Evolutionary conservation across 208 protist species (phyloP).

Genomic region (Naegleria fowleri): DNA sequence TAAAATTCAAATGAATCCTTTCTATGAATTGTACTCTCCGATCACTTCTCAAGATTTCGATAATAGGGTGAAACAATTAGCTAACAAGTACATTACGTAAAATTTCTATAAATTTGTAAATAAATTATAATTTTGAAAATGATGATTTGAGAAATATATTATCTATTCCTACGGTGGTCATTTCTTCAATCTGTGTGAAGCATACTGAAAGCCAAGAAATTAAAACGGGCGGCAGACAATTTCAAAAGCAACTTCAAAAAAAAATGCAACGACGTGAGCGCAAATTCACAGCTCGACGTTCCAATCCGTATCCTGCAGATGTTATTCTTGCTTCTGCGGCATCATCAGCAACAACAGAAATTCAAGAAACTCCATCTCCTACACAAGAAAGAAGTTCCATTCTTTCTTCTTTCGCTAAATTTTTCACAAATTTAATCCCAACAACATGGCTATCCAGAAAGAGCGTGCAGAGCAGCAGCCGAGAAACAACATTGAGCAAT

Average conservation of each 20-base stretch:
- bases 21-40: slow-evolving; percentile 34
- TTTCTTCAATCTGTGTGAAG: too few relatives aligned
- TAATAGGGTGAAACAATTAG: background rate
- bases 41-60: slow-evolving; percentile 28
- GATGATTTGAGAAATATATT: too few relatives aligned
- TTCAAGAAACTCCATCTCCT: background rate
- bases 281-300: background rate
- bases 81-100: slow-evolving; percentile 3
- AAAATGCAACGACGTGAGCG: background rate
- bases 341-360: background rate
- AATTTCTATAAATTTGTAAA: background rate
- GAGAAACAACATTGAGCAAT: background rate
- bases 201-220: too few relatives aligned
- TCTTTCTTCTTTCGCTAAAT: background rate
- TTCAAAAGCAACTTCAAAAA: background rate
- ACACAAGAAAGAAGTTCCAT: background rate
- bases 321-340: background rate
- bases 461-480: background rate
- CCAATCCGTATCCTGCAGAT: background rate
- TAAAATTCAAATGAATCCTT: slow-evolving; percentile 37
- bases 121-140: background rate
- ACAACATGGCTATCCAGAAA: background rate
- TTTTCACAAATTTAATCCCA: background rate
- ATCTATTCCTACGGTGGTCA: too few relatives aligned
- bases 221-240: too few relatives aligned